Conservation (phyloP, 441 rosid genomes). For the Jatropha podagrica region DNA sequence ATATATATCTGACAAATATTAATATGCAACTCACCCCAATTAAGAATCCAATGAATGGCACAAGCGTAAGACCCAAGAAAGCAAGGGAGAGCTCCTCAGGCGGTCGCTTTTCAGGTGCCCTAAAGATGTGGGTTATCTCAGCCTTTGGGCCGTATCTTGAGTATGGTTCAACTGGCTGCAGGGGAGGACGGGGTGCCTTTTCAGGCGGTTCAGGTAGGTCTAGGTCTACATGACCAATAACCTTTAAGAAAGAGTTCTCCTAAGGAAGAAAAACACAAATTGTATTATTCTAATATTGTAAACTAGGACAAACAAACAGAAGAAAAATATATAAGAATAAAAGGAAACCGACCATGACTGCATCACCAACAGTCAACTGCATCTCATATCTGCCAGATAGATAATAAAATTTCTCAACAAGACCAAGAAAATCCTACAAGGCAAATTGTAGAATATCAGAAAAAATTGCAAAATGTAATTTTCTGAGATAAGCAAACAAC, state of each 20-base stretch:
- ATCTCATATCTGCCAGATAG: slow-evolving; percentile 83
- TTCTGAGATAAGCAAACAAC: background rate
- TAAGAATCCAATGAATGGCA: slow-evolving; percentile 77
- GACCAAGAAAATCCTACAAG: slow-evolving; percentile 80
- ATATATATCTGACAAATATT: slow-evolving; percentile 8
- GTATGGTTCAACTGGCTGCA: slow-evolving; percentile 56
- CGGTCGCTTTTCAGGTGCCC: slow-evolving; percentile 88
- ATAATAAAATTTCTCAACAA: slow-evolving; percentile 90
- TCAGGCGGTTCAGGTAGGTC: slow-evolving; percentile 95
- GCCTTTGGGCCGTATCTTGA: slow-evolving; percentile 79
- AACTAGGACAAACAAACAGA: background rate
- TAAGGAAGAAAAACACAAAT: slow-evolving; percentile 30
- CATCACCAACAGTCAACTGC: slow-evolving; percentile 83
- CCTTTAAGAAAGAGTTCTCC: slow-evolving; percentile 82
- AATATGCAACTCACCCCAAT: slow-evolving; percentile 66
- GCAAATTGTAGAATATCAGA: slow-evolving; percentile 17
- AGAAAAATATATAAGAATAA: background rate
- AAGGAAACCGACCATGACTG: slow-evolving; percentile 66
- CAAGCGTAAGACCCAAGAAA: slow-evolving; percentile 72
- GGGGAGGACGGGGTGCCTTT: slow-evolving; percentile 77
- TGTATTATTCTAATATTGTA: slow-evolving; percentile 3
- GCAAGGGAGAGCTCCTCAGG: slow-evolving; percentile 72
- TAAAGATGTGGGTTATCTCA: slow-evolving; percentile 84
- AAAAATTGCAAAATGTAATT: background rate
- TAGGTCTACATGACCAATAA: slow-evolving; percentile 67